A percentile compares a stretch with the other conserved stretches of the same genome.
Evolutionary conservation across 805 yeast species (phyloP).

Genomic region (Metschnikowia bowlesiae): DNA sequence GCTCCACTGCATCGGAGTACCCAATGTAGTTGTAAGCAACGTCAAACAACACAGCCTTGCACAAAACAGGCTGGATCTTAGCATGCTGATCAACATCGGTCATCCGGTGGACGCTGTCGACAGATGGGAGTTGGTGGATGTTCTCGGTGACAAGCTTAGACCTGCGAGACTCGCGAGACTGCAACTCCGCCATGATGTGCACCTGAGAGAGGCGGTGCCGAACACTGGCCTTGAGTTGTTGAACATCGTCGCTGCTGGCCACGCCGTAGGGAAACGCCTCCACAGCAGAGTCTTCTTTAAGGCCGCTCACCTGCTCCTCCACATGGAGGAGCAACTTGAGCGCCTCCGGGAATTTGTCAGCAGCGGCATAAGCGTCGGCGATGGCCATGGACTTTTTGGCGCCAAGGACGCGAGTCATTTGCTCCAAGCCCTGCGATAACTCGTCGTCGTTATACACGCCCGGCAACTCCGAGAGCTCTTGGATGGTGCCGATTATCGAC

Average conservation of each 20-base stretch:
- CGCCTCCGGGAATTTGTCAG: slow-evolving; percentile 43
- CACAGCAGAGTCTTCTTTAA: slow-evolving; percentile 25
- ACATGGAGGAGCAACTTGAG: slow-evolving; percentile 37
- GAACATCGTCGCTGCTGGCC: slow-evolving; percentile 33
- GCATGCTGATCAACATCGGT: slow-evolving; percentile 21
- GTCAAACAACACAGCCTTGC: slow-evolving; percentile 90
- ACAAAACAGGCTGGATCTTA: slow-evolving; percentile 53
- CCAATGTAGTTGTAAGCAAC: slow-evolving; percentile 79
- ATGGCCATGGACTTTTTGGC: slow-evolving; percentile 41
- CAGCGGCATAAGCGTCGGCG: slow-evolving; percentile 41
- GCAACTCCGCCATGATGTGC: slow-evolving; percentile 49
- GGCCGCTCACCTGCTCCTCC: slow-evolving; percentile 16
- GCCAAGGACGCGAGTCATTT: slow-evolving; percentile 46
- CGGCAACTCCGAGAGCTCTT: slow-evolving; percentile 71
- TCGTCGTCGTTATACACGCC: slow-evolving; percentile 88
- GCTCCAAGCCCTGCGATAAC: slow-evolving; percentile 49
- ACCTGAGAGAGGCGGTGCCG: slow-evolving; percentile 17
- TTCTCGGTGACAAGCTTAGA: slow-evolving; percentile 42
- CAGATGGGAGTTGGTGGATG: slow-evolving; percentile 33
- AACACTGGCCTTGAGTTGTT: slow-evolving; percentile 19
- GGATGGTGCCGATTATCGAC: slow-evolving; percentile 48
- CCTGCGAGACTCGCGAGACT: slow-evolving; percentile 18
- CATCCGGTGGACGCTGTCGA: slow-evolving; percentile 18
- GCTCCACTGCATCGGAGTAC: slow-evolving; percentile 33
- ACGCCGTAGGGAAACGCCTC: slow-evolving; percentile 38